phyloP scores from a whole-genome alignment of 345 rosid genomes.

The Ailanthus altissimus region DNA sequence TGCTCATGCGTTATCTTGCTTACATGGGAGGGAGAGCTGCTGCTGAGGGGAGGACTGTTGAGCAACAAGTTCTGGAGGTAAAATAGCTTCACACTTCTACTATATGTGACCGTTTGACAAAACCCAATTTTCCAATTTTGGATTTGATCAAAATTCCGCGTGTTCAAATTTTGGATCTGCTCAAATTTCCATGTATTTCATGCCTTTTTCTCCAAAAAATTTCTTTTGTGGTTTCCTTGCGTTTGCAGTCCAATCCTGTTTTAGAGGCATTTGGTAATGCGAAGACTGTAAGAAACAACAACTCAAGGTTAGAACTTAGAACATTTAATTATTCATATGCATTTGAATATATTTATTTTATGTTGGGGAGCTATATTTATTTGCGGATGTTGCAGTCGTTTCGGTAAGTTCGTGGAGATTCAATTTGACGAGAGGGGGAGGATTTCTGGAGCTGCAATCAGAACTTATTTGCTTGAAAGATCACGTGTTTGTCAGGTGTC shows the following conservation, averaged over 20 bases:
- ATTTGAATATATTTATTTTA: conserved; percentile 5
- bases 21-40: conserved; percentile 99
- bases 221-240: conserved; percentile 16
- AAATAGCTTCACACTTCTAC: conserved; percentile 17
- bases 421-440: conserved; percentile 86
- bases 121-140: background rate
- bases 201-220: background rate
- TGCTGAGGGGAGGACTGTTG: conserved; percentile 89
- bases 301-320: conserved; percentile 77
- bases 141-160: too few relatives aligned
- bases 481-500: conserved; percentile 99
- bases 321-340: conserved; percentile 15
- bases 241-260: conserved; percentile 94
- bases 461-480: conserved; percentile 97
- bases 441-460: conserved; percentile 98
- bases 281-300: conserved; percentile 95
- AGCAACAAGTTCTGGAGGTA: conserved; percentile 99
- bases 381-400: conserved; percentile 64
- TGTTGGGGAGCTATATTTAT: conserved; percentile 27
- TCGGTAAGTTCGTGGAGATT: conserved; percentile 99
- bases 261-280: conserved; percentile 99
- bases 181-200: conserved; percentile 8
- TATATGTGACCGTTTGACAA: conserved; percentile 7
- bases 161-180: background rate
- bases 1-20: conserved; percentile 97